Percentiles rank a stretch among this genome's conserved stretches.
Conservation (phyloP, 192 early-diverging fungal genomes). For the Backusella macrospora region DNA sequence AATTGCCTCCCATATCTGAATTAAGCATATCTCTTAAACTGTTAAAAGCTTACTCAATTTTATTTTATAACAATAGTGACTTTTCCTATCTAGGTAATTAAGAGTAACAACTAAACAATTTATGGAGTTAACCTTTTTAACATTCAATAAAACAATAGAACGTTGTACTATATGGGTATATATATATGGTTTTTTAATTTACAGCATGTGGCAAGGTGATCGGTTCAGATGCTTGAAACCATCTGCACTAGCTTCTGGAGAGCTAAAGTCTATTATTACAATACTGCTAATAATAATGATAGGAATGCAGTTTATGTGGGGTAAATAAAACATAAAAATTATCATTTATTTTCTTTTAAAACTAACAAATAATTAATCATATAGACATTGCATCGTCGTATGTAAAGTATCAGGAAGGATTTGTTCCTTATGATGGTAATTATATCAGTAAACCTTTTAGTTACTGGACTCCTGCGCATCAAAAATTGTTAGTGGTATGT, state of each 20-base stretch:
- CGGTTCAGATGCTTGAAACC: slow-evolving; percentile 30
- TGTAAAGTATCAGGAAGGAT: slow-evolving; percentile 38
- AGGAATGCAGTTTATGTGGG: slow-evolving; percentile 30
- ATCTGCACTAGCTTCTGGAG: slow-evolving; percentile 21
- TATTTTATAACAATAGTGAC: slow-evolving; percentile 23
- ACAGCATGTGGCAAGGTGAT: slow-evolving; percentile 26
- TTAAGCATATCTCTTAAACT: not conserved
- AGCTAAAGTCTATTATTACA: slow-evolving; percentile 38
- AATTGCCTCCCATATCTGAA: not conserved
- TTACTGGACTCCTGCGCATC: slow-evolving; percentile 26
- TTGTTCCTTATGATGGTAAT: slow-evolving; percentile 3
- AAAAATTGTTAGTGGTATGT: slow-evolving; percentile 24
- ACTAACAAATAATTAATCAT: not conserved
- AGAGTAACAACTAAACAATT: not conserved
- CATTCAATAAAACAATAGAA: slow-evolving; percentile 1
- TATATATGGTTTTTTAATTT: slow-evolving; percentile 21
- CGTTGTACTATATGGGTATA: slow-evolving; percentile 23
- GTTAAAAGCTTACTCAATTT: not conserved
- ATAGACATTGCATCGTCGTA: slow-evolving; percentile 35
- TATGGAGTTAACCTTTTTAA: slow-evolving; percentile 1
- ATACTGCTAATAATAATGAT: slow-evolving; percentile 37
- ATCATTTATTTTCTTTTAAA: not conserved
- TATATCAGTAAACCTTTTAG: slow-evolving; percentile 30
- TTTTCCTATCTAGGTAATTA: slow-evolving; percentile 35
- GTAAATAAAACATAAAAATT: slow-evolving; percentile 16